Percentiles rank a stretch among this genome's conserved stretches.
These are phyloP conservation scores for Phlegmacium glaucopus DNA, from an alignment of 768 basidiomycete genomes.

Conservation along the genomic window DNA sequence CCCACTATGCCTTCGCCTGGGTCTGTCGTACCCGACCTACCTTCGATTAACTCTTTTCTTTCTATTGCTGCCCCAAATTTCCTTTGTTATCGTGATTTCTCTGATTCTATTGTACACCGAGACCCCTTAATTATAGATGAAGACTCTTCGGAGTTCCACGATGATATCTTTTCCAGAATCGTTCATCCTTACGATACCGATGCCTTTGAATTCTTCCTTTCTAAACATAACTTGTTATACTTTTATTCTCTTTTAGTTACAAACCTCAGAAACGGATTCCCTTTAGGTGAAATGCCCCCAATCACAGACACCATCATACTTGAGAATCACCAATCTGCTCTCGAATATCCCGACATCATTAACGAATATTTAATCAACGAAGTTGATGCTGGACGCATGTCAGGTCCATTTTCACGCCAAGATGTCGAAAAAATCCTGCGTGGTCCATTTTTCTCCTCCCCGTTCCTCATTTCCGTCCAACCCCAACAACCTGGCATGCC, in stretches of 20 bases:
- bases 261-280: slow-evolving; percentile 20
- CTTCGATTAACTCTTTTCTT: not conserved
- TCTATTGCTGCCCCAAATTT: not conserved
- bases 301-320: too few species aligned
- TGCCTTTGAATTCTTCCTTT: slow-evolving; percentile 10
- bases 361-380: slow-evolving; percentile 19
- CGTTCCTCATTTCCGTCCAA: slow-evolving; percentile 22
- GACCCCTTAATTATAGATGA: not conserved
- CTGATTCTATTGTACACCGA: not conserved
- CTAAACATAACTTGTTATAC: slow-evolving; percentile 5
- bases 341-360: not conserved
- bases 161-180: too few species aligned
- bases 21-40: not conserved
- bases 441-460: slow-evolving; percentile 27
- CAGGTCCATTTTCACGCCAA: slow-evolving; percentile 20
- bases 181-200: slow-evolving; percentile 13
- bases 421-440: slow-evolving; percentile 17
- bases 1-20: slow-evolving; percentile 5
- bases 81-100: slow-evolving; percentile 4
- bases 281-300: slow-evolving; percentile 3
- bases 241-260: slow-evolving; percentile 15
- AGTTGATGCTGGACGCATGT: slow-evolving; percentile 17
- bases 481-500: slow-evolving; percentile 20
- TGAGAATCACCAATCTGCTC: too few species aligned
- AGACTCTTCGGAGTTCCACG: not conserved